Evolutionary conservation across 306 rosid genomes (phyloP), one percentile per base, ranked within the genome.

Genomic region (Casuarina cunninghamiana): DNA sequence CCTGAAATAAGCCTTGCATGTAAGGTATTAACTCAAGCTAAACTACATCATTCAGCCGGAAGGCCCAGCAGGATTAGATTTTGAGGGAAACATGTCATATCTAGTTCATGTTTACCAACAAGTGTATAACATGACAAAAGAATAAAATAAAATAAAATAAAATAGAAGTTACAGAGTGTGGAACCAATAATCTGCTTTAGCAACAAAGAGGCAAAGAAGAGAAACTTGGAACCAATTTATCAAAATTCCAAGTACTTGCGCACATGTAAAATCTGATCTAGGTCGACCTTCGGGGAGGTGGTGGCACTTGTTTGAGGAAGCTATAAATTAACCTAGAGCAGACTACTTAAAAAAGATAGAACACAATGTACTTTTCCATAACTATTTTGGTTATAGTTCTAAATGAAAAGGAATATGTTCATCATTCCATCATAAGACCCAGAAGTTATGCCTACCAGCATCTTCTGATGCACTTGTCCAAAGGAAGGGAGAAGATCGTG

Each of bases 1-100:
- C 93, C 99, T 95, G 89, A 83, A 85, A 53, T 26, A 84, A 63
- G 37, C 17, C 69, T 63, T 77, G 67, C 66, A 8, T 70, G 66
- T 75, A 74, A 84, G 77, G 75, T 78, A 78, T 69, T 69, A 55
- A 78, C 53, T 72, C 51, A 13, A 53, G 77, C 57, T 44, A 62
- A 49, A 70, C 69, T 71, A 69, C 74, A 84, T 77, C 41, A 75
- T 77, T 68, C 81, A 46, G 62, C 45, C 66, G 41, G 53, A 44
- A 53, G 67, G 75, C 57, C 19, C 32, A 42, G 19, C 69, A 72
- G 55, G 53, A 12, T 65, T 80, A 26, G 12, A 38, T 57, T 74
- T 74, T 67, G 38, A 51, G 60, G 62, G 50, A 49, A 71, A 54
- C 13, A 65, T 42, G 62, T 3, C n/a, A 58, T 65, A 54, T 16